Percentiles rank a stretch among this genome's conserved stretches.
phyloP scores from a whole-genome alignment of 1,139 yeast genomes.

The Sugiyamaella paludigena region DNA sequence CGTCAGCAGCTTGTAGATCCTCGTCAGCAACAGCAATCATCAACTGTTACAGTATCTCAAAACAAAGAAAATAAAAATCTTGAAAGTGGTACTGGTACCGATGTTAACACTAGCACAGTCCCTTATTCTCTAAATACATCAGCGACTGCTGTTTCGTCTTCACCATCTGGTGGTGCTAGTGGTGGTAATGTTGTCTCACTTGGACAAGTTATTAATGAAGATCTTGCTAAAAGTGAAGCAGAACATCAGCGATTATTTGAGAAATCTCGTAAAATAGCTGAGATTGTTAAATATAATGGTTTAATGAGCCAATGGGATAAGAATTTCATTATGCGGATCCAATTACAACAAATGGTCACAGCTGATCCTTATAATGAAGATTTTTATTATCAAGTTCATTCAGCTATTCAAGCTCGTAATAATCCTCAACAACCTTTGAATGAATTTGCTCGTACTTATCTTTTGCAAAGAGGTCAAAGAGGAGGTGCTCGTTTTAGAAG shows the following conservation, averaged over 20 bases:
- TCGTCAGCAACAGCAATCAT: constrained; percentile 26
- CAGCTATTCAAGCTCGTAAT: constrained; percentile 69
- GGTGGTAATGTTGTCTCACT: constrained; percentile 23
- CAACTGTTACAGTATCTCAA: no score
- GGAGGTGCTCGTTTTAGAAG: constrained; percentile 72
- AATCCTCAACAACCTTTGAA: constrained; percentile 46
- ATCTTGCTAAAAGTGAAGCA: constrained; percentile 26
- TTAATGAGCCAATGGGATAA: constrained; percentile 96
- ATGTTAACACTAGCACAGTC: constrained; percentile 25
- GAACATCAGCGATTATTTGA: constrained; percentile 47
- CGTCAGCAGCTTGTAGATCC: constrained; percentile 30
- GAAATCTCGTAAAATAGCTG: constrained; percentile 50
- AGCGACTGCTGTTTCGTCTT: no score
- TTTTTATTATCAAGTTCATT: constrained; percentile 90
- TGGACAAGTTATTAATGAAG: constrained; percentile 38
- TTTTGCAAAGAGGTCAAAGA: constrained; percentile 90
- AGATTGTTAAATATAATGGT: constrained; percentile 81
- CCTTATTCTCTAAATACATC: background rate
- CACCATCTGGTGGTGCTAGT: no score
- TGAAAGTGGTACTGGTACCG: background rate
- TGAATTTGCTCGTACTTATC: constrained; percentile 90
- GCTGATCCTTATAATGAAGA: constrained; percentile 98
- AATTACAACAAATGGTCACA: constrained; percentile 90
- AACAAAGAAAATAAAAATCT: no score
- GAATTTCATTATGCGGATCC: constrained; percentile 91